A percentile compares a stretch with the other conserved stretches of the same genome.
phyloP scores from a whole-genome alignment of 2,329 filamentous ascomycete genomes.

The Neonectria magnoliae region DNA sequence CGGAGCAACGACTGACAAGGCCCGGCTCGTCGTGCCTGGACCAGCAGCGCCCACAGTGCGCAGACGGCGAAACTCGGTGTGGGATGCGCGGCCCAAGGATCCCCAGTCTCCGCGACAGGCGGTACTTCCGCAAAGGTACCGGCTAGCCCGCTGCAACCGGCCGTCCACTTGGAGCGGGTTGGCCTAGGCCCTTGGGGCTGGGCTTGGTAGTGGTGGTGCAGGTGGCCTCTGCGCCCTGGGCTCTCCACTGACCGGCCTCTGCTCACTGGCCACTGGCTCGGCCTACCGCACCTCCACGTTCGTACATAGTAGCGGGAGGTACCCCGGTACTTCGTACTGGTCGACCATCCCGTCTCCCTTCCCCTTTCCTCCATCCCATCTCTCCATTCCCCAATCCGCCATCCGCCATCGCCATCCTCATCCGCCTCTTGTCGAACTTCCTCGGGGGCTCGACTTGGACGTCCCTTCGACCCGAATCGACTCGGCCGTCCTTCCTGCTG shows the following conservation, averaged over 20 bases:
- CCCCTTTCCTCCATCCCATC: constrained; percentile 38
- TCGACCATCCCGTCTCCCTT: constrained; percentile 34
- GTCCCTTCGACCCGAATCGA: constrained; percentile 18
- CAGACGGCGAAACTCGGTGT: neutral
- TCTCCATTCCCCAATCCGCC: constrained; percentile 23
- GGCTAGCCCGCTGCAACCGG: constrained; percentile 37
- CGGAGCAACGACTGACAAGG: no score
- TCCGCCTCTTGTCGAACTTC: constrained; percentile 23
- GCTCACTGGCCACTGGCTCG: constrained; percentile 11
- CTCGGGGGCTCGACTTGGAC: constrained; percentile 14
- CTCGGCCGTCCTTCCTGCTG: constrained; percentile 17
- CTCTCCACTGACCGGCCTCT: constrained; percentile 15
- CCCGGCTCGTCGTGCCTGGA: neutral
- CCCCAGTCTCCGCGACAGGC: constrained; percentile 13
- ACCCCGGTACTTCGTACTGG: constrained; percentile 22
- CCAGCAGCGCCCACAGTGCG: constrained; percentile 1
- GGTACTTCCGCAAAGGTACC: constrained; percentile 16
- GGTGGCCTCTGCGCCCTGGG: constrained; percentile 20
- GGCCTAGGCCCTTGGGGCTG: constrained; percentile 16
- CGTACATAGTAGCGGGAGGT: neutral
- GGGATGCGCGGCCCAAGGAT: constrained; percentile 10
- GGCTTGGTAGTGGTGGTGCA: constrained; percentile 8
- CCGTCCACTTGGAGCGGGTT: constrained; percentile 19
- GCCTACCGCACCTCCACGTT: neutral
- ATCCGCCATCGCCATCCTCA: constrained; percentile 33